Conservation (phyloP, 805 yeast species). For the Candida ortonii region DNA sequence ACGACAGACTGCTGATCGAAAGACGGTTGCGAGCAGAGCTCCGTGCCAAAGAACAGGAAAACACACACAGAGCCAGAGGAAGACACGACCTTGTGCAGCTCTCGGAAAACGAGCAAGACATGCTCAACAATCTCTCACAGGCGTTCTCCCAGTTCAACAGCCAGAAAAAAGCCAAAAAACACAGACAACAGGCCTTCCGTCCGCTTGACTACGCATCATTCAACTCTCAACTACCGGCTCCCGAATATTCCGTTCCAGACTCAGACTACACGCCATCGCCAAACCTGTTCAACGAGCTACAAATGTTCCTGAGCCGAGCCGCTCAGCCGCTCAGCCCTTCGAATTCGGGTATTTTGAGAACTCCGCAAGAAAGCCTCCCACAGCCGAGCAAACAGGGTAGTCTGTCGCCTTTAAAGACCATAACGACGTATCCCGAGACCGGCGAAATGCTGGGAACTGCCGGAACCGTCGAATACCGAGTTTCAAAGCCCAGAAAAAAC, state of each 20-base stretch:
- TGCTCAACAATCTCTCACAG: constrained; percentile 9
- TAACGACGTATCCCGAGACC: no score
- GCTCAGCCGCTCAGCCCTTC: not conserved
- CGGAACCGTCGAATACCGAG: not conserved
- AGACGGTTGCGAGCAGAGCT: constrained; percentile 18
- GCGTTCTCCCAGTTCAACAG: constrained; percentile 11
- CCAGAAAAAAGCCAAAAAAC: constrained; percentile 4
- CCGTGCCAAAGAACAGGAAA: constrained; percentile 12
- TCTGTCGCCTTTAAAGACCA: constrained; percentile 16
- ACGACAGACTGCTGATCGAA: constrained; percentile 23
- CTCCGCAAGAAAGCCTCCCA: constrained; percentile 8
- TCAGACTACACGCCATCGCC: no score
- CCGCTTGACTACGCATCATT: no score
- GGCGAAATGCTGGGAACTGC: not conserved
- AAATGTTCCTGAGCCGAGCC: constrained; percentile 2
- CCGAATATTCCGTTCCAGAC: no score
- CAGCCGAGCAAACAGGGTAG: constrained; percentile 18
- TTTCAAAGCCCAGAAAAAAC: constrained; percentile 1
- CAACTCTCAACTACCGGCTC: no score
- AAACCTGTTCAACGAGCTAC: constrained; percentile 2
- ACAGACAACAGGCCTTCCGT: not conserved
- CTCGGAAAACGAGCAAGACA: constrained; percentile 13
- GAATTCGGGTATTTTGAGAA: constrained; percentile 1
- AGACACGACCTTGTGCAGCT: constrained; percentile 13
- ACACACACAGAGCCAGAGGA: constrained; percentile 9